These are phyloP conservation scores for Mortierella sp. DNA, from an alignment of 371 early-diverging fungal species.

Conservation along the genomic window DNA sequence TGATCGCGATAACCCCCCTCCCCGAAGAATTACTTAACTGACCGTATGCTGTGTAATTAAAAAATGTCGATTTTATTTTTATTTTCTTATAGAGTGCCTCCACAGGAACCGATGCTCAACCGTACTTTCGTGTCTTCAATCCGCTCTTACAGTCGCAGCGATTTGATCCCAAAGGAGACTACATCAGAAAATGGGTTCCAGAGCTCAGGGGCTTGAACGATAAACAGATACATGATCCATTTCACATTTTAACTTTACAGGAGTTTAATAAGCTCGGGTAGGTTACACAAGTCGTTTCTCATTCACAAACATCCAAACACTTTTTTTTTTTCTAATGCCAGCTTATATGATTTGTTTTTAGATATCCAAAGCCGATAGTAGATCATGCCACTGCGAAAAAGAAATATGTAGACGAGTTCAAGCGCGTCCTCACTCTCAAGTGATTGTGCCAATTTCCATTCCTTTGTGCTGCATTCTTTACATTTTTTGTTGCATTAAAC, in stretches of 20 bases:
- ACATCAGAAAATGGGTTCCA: slow-evolving; percentile 62
- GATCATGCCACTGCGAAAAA: slow-evolving; percentile 60
- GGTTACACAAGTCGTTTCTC: neutral
- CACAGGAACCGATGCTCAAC: slow-evolving; percentile 77
- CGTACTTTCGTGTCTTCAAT: slow-evolving; percentile 81
- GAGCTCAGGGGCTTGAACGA: slow-evolving; percentile 54
- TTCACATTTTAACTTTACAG: slow-evolving; percentile 22
- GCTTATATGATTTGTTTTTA: neutral
- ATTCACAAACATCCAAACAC: too few relatives aligned
- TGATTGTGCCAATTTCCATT: neutral
- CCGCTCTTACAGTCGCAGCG: slow-evolving; percentile 58
- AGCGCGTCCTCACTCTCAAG: slow-evolving; percentile 29
- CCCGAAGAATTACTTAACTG: neutral
- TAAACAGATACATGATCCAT: slow-evolving; percentile 60
- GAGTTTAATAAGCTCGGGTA: slow-evolving; percentile 60
- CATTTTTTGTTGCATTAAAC: too few relatives aligned
- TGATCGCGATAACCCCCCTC: neutral
- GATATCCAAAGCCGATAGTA: slow-evolving; percentile 68
- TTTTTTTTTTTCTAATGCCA: neutral
- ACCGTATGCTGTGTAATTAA: neutral
- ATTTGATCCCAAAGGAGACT: slow-evolving; percentile 70
- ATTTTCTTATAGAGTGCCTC: slow-evolving; percentile 58
- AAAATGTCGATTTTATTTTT: slow-evolving; percentile 21
- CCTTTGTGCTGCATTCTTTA: too few relatives aligned
- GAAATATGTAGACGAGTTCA: slow-evolving; percentile 46